Conservation (phyloP, 2,329 filamentous ascomycete genomes). For the Colletotrichum caudatum region DNA sequence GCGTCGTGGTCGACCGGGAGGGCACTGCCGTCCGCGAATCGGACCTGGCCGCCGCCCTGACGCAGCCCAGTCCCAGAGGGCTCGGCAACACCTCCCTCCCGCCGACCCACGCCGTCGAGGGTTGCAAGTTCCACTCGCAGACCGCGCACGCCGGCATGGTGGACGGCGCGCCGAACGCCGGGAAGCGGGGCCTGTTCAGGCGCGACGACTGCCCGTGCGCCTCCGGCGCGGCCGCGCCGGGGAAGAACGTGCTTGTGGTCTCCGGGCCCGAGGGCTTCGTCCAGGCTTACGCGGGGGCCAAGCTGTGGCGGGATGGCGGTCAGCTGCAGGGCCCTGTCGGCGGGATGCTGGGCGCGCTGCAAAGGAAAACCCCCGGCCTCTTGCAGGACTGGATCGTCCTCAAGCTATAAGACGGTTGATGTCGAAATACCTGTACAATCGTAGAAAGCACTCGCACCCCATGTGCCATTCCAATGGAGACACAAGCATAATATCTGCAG, state of each 20-base stretch:
- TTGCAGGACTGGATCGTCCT: constrained; percentile 63
- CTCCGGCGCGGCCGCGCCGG: constrained; percentile 46
- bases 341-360: constrained; percentile 74
- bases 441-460: neutral
- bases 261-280: constrained; percentile 95
- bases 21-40: constrained; percentile 70
- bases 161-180: constrained; percentile 42
- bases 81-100: constrained; percentile 51
- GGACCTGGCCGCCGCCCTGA: constrained; percentile 57
- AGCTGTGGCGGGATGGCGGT: constrained; percentile 77
- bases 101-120: constrained; percentile 46
- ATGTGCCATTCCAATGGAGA: neutral
- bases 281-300: constrained; percentile 81
- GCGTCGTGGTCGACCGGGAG: constrained; percentile 88
- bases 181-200: constrained; percentile 10
- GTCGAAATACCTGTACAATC: neutral
- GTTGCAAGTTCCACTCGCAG: constrained; percentile 48
- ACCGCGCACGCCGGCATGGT: constrained; percentile 45
- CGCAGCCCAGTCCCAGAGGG: constrained; percentile 30
- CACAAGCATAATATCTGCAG: neutral
- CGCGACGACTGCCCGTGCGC: constrained; percentile 46
- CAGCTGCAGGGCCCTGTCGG: constrained; percentile 81
- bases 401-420: constrained; percentile 50
- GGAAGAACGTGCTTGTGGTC: constrained; percentile 79
- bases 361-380: constrained; percentile 56